Percentiles rank a stretch among this genome's conserved stretches.
These are phyloP conservation scores for Houttuynia cordata DNA, from an alignment of 164 flowering plant species.

Conservation along the genomic window DNA sequence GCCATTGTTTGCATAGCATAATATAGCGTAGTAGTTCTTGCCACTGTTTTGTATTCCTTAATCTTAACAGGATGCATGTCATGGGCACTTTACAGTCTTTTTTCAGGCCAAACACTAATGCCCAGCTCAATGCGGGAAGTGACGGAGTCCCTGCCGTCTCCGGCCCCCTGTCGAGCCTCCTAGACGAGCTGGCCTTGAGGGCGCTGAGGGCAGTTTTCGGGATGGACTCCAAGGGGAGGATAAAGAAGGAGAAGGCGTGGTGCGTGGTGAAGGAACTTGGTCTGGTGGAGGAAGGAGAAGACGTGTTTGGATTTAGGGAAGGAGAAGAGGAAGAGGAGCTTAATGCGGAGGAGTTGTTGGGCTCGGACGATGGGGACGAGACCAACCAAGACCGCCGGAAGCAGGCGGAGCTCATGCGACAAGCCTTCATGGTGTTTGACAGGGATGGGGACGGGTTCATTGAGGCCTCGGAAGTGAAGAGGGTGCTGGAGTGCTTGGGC, in stretches of 20 bases:
- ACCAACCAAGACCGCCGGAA: slow-evolving; percentile 3
- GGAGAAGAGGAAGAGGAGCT: slow-evolving; percentile 12
- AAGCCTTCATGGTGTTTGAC: slow-evolving; percentile 54
- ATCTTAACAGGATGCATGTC: slow-evolving; percentile 5
- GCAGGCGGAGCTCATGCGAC: slow-evolving; percentile 18
- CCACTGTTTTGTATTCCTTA: neutral
- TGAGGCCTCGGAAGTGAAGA: slow-evolving; percentile 40
- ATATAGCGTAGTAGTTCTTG: neutral
- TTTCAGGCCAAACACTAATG: neutral
- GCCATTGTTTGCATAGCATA: neutral
- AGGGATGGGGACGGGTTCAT: slow-evolving; percentile 53
- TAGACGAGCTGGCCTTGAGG: slow-evolving; percentile 12
- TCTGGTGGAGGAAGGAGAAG: slow-evolving; percentile 4
- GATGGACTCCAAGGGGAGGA: slow-evolving; percentile 18
- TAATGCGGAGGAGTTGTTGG: slow-evolving; percentile 14
- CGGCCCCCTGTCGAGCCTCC: neutral
- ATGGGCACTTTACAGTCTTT: slow-evolving; percentile 4
- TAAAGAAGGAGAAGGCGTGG: slow-evolving; percentile 18
- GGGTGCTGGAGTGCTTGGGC: slow-evolving; percentile 47
- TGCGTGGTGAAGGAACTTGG: slow-evolving; percentile 17
- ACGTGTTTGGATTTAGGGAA: slow-evolving; percentile 1
- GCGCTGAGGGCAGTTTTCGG: slow-evolving; percentile 16
- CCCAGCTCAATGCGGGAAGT: neutral
- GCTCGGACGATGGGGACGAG: slow-evolving; percentile 11
- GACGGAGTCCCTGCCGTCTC: neutral